phyloP scores from a whole-genome alignment of 345 rosid species.

The Fremontodendron californicum region DNA sequence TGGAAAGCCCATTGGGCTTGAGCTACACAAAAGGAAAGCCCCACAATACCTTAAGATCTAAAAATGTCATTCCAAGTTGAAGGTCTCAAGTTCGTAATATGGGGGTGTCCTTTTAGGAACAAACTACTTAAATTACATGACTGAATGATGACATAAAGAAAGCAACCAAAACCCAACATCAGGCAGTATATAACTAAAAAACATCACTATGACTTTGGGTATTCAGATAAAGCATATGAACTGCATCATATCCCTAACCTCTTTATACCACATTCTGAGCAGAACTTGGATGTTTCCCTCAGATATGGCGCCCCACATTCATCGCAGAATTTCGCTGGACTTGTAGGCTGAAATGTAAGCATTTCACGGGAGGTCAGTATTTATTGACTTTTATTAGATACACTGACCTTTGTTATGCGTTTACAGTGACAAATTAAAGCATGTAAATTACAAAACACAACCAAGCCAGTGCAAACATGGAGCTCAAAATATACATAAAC shows the following conservation, averaged over 20 bases:
- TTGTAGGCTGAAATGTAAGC: constrained; percentile 41
- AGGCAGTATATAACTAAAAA: background rate
- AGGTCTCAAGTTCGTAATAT: background rate
- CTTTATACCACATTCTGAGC: constrained; percentile 90
- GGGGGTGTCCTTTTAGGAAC: background rate
- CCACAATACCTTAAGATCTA: background rate
- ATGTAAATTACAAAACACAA: background rate
- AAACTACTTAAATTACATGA: background rate
- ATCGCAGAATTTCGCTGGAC: constrained; percentile 82
- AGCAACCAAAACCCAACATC: background rate
- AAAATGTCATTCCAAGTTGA: background rate
- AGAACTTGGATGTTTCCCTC: constrained; percentile 89
- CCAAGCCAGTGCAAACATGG: background rate
- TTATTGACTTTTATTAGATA: background rate
- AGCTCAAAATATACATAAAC: background rate
- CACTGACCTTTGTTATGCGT: background rate
- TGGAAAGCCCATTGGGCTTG: background rate
- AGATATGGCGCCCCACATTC: constrained; percentile 81
- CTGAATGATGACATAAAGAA: background rate
- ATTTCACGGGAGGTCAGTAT: background rate
- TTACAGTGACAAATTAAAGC: background rate
- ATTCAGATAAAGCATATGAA: background rate
- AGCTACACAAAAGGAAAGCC: background rate
- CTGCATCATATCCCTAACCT: constrained; percentile 59
- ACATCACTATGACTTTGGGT: background rate